Percentiles rank a stretch among this genome's conserved stretches.
Conservation (phyloP, 306 rosid species). For the Inga leiocalycina region DNA sequence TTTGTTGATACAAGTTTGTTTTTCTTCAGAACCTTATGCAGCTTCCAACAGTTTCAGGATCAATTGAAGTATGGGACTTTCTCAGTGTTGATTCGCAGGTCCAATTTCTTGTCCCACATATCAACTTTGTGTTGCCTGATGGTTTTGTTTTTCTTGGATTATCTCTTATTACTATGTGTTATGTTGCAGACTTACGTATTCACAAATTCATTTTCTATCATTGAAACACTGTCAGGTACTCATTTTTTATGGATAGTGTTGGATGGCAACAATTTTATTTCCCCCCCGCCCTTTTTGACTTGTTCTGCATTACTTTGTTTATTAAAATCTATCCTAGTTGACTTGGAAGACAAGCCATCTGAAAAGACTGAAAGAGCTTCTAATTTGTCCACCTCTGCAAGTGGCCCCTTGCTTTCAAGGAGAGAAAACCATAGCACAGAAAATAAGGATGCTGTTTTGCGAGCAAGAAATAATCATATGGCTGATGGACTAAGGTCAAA, state of each 20-base stretch:
- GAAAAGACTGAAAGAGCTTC: conserved; percentile 64
- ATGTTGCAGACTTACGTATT: conserved; percentile 85
- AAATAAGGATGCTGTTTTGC: conserved; percentile 62
- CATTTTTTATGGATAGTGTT: conserved; percentile 39
- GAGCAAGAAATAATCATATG: conserved; percentile 49
- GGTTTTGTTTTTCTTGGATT: conserved; percentile 8
- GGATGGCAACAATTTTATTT: conserved; percentile 23
- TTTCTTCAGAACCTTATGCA: conserved; percentile 81
- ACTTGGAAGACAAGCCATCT: conserved; percentile 59
- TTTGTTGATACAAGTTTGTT: conserved; percentile 33
- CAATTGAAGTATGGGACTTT: conserved; percentile 99
- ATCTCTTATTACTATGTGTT: conserved; percentile 30
- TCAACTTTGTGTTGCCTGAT: conserved; percentile 10
- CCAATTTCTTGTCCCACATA: conserved; percentile 36
- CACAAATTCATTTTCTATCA: conserved; percentile 88
- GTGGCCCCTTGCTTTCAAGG: conserved; percentile 37
- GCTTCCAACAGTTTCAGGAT: conserved; percentile 92
- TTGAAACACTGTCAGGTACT: conserved; percentile 91
- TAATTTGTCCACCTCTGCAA: conserved; percentile 45
- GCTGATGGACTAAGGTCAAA: conserved; percentile 60
- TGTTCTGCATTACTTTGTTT: conserved; percentile 37
- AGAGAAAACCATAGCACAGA: conserved; percentile 55
- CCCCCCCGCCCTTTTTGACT: conserved; percentile 29
- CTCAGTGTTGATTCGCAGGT: conserved; percentile 99
- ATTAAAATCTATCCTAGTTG: conserved; percentile 55